Conservation (phyloP, 225 moss, liverwort and hornwort genomes). For the Lunularia cruciata region DNA sequence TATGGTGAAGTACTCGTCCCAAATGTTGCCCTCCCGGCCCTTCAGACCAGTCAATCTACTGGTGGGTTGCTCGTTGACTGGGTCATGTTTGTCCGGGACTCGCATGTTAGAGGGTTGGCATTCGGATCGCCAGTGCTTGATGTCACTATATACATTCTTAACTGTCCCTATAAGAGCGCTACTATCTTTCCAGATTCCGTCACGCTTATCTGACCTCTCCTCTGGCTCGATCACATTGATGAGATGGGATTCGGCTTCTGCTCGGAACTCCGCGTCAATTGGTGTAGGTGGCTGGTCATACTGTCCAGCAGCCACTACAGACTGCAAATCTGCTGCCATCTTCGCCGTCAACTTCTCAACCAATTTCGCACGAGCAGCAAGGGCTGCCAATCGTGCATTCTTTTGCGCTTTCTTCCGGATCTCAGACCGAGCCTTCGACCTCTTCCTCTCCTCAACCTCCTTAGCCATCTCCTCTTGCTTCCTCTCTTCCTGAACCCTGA, state of each 20-base stretch:
- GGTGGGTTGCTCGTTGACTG: neutral
- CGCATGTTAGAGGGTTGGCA: conserved; percentile 3
- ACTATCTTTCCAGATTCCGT: neutral
- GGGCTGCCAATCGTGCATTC: conserved; percentile 43
- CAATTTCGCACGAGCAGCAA: conserved; percentile 40
- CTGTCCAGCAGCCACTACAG: conserved; percentile 23
- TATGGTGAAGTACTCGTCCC: conserved; percentile 34
- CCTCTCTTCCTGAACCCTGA: conserved; percentile 63
- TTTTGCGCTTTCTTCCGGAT: conserved; percentile 53
- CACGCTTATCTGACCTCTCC: conserved; percentile 15
- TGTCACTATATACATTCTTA: neutral
- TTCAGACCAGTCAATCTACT: conserved; percentile 4
- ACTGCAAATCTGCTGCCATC: conserved; percentile 42
- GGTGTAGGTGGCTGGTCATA: conserved; percentile 19
- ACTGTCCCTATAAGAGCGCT: neutral
- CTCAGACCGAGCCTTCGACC: conserved; percentile 41
- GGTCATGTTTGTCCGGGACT: conserved; percentile 5
- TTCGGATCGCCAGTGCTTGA: conserved; percentile 14
- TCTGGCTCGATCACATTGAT: conserved; percentile 8
- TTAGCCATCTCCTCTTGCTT: conserved; percentile 63
- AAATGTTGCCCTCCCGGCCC: conserved; percentile 4
- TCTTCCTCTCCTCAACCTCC: conserved; percentile 49
- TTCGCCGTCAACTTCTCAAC: conserved; percentile 45
- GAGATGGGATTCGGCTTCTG: neutral
- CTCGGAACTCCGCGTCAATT: neutral